phyloP scores from a whole-genome alignment of 2,329 filamentous ascomycete species.

The Colletotrichum costaricense region DNA sequence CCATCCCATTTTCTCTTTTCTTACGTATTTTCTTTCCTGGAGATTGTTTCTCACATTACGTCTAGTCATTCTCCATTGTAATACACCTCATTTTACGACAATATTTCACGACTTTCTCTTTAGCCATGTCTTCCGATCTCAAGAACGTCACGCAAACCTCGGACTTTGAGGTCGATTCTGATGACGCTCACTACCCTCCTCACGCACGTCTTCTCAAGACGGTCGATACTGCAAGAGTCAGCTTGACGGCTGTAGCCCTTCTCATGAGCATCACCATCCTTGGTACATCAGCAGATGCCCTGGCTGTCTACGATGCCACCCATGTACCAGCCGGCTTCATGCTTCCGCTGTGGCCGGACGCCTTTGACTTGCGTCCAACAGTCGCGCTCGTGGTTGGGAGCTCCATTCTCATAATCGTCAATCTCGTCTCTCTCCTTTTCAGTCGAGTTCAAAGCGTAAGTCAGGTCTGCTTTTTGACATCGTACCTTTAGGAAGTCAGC shows the following conservation, averaged over 20 bases:
- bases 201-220: conserved; percentile 52
- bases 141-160: conserved; percentile 57
- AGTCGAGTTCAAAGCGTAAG: conserved; percentile 64
- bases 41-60: neutral
- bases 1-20: neutral
- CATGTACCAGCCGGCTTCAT: conserved; percentile 58
- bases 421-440: conserved; percentile 58
- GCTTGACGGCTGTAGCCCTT: conserved; percentile 61
- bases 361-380: conserved; percentile 68
- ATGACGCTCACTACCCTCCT: conserved; percentile 49
- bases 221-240: conserved; percentile 58
- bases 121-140: conserved; percentile 39
- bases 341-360: conserved; percentile 67
- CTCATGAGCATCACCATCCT: conserved; percentile 63
- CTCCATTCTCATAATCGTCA: conserved; percentile 60
- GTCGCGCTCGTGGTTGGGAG: conserved; percentile 65
- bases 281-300: conserved; percentile 64
- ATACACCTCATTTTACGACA: neutral
- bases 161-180: conserved; percentile 61
- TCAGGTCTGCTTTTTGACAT: conserved; percentile 24
- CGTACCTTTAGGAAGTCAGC: neutral
- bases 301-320: conserved; percentile 67
- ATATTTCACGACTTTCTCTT: neutral
- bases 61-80: neutral
- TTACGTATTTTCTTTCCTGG: neutral